These are phyloP conservation scores for Kregervanrija fluxuum DNA, from an alignment of 805 yeast genomes.

Conservation along the genomic window DNA sequence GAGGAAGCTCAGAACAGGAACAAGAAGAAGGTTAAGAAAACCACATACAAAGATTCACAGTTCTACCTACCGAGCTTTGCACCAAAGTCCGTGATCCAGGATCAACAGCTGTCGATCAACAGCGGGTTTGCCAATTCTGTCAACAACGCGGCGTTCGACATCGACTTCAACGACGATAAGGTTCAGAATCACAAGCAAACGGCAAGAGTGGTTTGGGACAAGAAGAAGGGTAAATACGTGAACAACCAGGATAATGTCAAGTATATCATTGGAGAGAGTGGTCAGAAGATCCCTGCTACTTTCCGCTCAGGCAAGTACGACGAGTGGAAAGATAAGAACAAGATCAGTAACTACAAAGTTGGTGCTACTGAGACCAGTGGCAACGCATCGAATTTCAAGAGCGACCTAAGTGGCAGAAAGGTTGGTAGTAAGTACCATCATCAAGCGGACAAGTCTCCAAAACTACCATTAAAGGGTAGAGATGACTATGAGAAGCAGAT, in stretches of 20 bases:
- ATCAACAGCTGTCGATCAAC: slow-evolving; percentile 56
- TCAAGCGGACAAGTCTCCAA: slow-evolving; percentile 71
- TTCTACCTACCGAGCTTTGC: slow-evolving; percentile 87
- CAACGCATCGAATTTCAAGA: slow-evolving; percentile 20
- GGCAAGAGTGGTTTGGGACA: slow-evolving; percentile 83
- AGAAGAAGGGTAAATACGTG: slow-evolving; percentile 82
- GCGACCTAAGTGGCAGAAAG: slow-evolving; percentile 29
- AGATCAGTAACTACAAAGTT: slow-evolving; percentile 40
- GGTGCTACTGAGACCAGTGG: slow-evolving; percentile 44
- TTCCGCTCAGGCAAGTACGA: slow-evolving; percentile 88
- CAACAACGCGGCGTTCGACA: slow-evolving; percentile 76
- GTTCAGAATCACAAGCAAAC: slow-evolving; percentile 59
- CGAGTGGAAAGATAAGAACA: slow-evolving; percentile 77
- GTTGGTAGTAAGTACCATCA: slow-evolving; percentile 59
- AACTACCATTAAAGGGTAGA: slow-evolving; percentile 81
- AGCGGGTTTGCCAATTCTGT: slow-evolving; percentile 79
- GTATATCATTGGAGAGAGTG: slow-evolving; percentile 91
- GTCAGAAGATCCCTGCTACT: slow-evolving; percentile 86
- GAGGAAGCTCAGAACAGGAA: slow-evolving; percentile 13
- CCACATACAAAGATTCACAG: slow-evolving; percentile 66
- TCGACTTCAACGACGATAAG: slow-evolving; percentile 63
- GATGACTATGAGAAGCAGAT: slow-evolving; percentile 81
- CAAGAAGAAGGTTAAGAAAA: slow-evolving; percentile 22
- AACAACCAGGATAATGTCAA: slow-evolving; percentile 78
- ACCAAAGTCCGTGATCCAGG: slow-evolving; percentile 66